These are phyloP conservation scores for Pontederia crassipes DNA, from an alignment of 176 grass and related monocot genomes.

Conservation along the genomic window DNA sequence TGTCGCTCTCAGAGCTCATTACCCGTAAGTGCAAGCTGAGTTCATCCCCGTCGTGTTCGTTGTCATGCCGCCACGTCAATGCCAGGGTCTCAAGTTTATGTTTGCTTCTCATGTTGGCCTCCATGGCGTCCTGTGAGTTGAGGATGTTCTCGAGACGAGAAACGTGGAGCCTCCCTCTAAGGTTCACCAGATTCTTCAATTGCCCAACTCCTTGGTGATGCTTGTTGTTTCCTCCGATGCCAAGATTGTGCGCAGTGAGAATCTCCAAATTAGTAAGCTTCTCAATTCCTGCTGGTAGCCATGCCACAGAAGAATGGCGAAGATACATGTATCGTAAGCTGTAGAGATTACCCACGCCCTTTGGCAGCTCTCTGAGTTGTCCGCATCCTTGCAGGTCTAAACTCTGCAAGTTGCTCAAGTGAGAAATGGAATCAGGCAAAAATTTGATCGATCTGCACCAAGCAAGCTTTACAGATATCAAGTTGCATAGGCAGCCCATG, in stretches of 20 bases:
- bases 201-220: neutral
- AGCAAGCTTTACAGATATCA: neutral
- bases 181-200: constrained; percentile 9
- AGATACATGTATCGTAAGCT: no score
- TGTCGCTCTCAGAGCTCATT: neutral
- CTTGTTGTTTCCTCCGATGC: neutral
- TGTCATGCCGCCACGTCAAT: neutral
- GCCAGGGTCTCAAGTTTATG: neutral
- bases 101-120: neutral
- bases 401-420: no score
- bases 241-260: neutral
- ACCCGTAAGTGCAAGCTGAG: no score
- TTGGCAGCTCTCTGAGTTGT: no score
- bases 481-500: no score
- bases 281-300: constrained; percentile 2
- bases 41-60: neutral
- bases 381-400: no score
- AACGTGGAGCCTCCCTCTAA: neutral
- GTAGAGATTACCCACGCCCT: no score
- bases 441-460: neutral
- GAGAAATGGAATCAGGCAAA: no score
- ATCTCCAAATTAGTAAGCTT: constrained; percentile 1
- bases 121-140: neutral
- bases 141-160: neutral
- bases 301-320: no score